These are phyloP conservation scores for Combretum micranthum DNA, from an alignment of 345 rosid species.

Conservation along the genomic window DNA sequence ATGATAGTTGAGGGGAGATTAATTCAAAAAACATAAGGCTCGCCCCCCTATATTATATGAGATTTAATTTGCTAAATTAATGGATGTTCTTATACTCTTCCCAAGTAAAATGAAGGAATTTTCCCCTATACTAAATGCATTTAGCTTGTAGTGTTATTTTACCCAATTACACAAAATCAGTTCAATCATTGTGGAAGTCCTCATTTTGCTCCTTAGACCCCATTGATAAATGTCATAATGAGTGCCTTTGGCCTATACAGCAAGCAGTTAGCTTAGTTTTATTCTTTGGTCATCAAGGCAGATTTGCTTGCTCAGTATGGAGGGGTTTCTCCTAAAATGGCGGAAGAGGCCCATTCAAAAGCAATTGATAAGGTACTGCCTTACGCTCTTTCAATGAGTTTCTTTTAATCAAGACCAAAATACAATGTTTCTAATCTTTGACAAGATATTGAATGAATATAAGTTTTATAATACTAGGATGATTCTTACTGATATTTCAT, in stretches of 20 bases:
- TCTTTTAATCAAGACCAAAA: not conserved
- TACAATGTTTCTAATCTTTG: not conserved
- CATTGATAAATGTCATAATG: not conserved
- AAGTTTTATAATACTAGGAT: not conserved
- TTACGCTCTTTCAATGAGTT: not conserved
- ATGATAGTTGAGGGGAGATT: too few species aligned
- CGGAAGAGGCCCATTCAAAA: conserved; percentile 81
- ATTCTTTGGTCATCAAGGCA: conserved; percentile 42
- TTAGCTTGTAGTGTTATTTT: too few species aligned
- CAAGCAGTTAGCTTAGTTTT: conserved; percentile 9
- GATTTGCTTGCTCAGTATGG: conserved; percentile 81
- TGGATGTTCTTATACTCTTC: not conserved
- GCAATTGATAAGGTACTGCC: conserved; percentile 71
- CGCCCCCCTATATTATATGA: too few species aligned
- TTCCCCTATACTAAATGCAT: too few species aligned
- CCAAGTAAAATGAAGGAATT: not conserved
- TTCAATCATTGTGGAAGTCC: not conserved
- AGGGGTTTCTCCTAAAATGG: conserved; percentile 94
- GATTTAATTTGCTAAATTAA: too few species aligned
- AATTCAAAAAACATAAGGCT: too few species aligned
- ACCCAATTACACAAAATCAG: not conserved
- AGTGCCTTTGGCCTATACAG: not conserved
- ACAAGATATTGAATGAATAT: not conserved
- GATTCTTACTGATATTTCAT: not conserved
- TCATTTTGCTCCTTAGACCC: not conserved